Conservation (phyloP, 169 alveolate genomes). For the Neospora caninum region DNA sequence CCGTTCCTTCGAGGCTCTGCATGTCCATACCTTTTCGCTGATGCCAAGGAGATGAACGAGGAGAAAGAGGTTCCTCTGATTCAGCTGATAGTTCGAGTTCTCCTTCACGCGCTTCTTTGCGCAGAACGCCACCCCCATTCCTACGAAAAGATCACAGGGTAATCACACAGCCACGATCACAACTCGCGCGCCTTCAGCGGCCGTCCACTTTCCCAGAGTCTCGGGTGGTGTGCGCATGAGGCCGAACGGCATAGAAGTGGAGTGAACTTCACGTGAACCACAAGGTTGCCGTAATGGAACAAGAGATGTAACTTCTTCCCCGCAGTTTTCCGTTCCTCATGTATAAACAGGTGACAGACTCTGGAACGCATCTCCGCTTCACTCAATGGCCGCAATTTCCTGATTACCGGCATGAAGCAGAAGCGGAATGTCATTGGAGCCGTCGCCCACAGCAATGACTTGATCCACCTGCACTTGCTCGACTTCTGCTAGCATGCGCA, state of each 20-base stretch:
- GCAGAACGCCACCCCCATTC: constrained; percentile 51
- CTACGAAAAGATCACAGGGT: not conserved
- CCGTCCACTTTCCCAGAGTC: not conserved
- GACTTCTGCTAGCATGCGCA: constrained; percentile 54
- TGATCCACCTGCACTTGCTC: constrained; percentile 39
- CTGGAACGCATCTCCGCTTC: no score
- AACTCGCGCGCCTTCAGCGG: not conserved
- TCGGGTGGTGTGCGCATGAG: no score
- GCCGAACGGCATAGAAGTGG: no score
- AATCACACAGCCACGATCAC: not conserved
- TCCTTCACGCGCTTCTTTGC: constrained; percentile 47
- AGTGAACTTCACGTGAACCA: no score
- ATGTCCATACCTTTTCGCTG: constrained; percentile 30
- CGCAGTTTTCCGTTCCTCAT: no score
- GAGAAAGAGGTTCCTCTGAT: constrained; percentile 30
- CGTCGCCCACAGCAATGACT: constrained; percentile 56
- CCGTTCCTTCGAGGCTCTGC: not conserved
- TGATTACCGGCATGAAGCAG: constrained; percentile 44
- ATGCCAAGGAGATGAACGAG: constrained; percentile 42
- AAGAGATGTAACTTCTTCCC: no score
- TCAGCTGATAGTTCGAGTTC: constrained; percentile 45
- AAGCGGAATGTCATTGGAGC: constrained; percentile 54
- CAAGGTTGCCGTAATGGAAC: no score
- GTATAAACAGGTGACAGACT: no score
- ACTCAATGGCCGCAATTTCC: no score